Evolutionary conservation across 192 early-diverging fungal genomes (phyloP).

Genomic region (Lobosporangium transversale): DNA sequence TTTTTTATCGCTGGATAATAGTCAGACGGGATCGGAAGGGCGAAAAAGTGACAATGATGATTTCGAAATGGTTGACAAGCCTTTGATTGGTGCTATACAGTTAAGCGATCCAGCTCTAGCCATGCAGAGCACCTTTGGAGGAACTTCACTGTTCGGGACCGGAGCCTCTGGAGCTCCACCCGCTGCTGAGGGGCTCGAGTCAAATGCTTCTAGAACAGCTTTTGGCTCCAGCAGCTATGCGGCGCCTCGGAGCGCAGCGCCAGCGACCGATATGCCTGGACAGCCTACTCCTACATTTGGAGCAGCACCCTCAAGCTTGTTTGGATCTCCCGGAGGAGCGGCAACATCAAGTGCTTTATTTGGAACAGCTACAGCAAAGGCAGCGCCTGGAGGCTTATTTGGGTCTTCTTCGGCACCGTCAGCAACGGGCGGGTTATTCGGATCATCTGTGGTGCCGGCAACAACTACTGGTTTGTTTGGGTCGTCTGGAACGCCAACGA

Average conservation of each 20-base stretch:
- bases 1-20: too few species aligned
- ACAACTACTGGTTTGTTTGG: background rate
- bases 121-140: constrained; percentile 1
- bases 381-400: constrained; percentile 1
- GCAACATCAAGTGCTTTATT: too few species aligned
- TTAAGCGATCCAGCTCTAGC: background rate
- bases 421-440: too few species aligned
- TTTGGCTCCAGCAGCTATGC: too few species aligned
- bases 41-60: constrained; percentile 13
- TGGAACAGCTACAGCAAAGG: too few species aligned
- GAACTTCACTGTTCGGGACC: background rate
- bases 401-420: background rate
- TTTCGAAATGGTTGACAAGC: constrained; percentile 3
- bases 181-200: too few species aligned
- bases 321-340: too few species aligned
- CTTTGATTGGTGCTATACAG: background rate
- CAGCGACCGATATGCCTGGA: background rate
- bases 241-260: too few species aligned
- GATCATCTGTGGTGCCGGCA: background rate
- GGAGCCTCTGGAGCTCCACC: constrained; percentile 1
- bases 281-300: too few species aligned
- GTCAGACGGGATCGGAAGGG: too few species aligned
- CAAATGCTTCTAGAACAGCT: too few species aligned
- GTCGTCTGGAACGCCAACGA: background rate
- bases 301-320: too few species aligned